Base-by-base conservation (phyloP, 2,329 filamentous ascomycete species). In the Ascochyta koolunga region DNA sequence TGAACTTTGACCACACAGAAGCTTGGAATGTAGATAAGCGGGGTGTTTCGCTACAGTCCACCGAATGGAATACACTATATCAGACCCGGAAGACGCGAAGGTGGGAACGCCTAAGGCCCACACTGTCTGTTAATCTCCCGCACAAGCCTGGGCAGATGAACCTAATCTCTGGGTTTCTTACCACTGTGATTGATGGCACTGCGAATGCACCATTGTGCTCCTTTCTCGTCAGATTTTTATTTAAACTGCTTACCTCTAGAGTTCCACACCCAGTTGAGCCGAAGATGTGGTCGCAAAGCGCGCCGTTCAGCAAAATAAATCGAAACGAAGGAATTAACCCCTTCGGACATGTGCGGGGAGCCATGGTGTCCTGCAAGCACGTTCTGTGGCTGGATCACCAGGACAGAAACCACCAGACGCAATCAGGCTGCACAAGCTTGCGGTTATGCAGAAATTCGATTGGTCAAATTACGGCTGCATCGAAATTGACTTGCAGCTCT, bases 291-390 rank as follows among this genome's bases (percentile, higher is more conserved):
- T 45, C 41, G 45, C 36, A 41, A 50, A 54, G 41, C 40, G 51
- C 45, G 40, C 35, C 21, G n/a, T 32, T 19, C 19, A 29, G 22
- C 29, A 25, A 16, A 36, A 41, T n/a, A 15, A 21, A 41, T 38
- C 31, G 24, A 54, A 46, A 16, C 31, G 24, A 45, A 32, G 15
- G 22, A 40, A 33, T 35, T 24, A 18, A 33, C 31, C 24, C 35
- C 46, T 50, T 50, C 51, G 51, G 51, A 50, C 24, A 50, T 50
- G 31, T 41, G 51, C 45, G 51, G 51, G 51, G 51, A 54, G 51
- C 51, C 51, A 54, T 49, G 10, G 29, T 50, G 36, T 48, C 31
- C 40, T 40, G 35, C 44, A 29, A 29, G 39, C 35, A 45, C 27
- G 27, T 40, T 33, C 49, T 45, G 51, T 54, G 51, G 51, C 51